Conservation (phyloP, 2,329 filamentous ascomycete genomes). For the Exophiala lecanii-corni region DNA sequence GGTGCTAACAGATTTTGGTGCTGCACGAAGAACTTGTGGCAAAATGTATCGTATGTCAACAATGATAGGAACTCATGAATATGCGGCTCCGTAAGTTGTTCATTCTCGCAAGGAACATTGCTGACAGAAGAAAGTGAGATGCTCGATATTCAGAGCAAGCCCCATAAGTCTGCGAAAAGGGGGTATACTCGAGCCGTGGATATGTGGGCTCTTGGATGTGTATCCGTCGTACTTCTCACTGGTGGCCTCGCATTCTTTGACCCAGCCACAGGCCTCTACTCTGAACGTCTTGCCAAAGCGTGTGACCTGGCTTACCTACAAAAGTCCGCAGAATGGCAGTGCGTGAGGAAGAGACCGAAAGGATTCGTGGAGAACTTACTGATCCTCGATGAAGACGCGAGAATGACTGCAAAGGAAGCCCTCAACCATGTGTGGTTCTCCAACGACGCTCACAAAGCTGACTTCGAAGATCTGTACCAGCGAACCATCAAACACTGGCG, state of each 20-base stretch:
- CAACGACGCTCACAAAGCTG: constrained; percentile 42
- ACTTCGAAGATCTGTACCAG: constrained; percentile 48
- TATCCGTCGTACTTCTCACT: constrained; percentile 49
- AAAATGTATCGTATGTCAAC: constrained; percentile 47
- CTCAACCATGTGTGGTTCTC: constrained; percentile 55
- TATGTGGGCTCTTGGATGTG: constrained; percentile 58
- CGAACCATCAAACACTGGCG: constrained; percentile 48
- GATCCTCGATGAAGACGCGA: constrained; percentile 43
- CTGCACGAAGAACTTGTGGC: constrained; percentile 39
- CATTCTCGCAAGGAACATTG: not conserved
- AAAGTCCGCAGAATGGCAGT: constrained; percentile 39
- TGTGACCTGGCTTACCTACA: constrained; percentile 45
- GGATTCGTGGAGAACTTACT: constrained; percentile 52
- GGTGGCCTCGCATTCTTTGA: constrained; percentile 46
- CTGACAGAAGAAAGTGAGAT: constrained; percentile 24
- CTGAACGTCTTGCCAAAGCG: constrained; percentile 30
- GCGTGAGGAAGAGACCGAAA: constrained; percentile 42
- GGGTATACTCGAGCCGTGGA: constrained; percentile 55
- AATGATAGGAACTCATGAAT: constrained; percentile 53
- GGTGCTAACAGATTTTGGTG: constrained; percentile 59
- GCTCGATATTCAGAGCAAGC: constrained; percentile 16
- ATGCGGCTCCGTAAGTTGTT: constrained; percentile 52
- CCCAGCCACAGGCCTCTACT: constrained; percentile 30
- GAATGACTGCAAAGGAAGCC: constrained; percentile 52
- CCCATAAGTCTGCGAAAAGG: not conserved